Conservation (phyloP, 2,329 filamentous ascomycete species). For the Colletotrichum gigasporum region DNA sequence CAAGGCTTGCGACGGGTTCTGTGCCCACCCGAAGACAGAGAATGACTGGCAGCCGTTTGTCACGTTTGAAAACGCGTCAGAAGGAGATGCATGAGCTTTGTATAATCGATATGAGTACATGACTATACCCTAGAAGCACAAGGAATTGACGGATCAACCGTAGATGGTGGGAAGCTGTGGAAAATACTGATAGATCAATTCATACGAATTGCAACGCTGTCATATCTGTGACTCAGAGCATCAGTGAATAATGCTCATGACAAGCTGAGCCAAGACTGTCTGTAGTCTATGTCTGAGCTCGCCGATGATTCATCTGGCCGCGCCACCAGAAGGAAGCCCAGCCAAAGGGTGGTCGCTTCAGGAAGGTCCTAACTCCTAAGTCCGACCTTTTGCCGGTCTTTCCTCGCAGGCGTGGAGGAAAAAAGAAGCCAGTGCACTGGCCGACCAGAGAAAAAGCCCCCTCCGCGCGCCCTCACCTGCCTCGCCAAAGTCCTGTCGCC, state of each 20-base stretch:
- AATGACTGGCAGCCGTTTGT: slow-evolving; percentile 10
- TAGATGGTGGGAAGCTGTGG: no score
- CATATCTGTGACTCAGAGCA: no score
- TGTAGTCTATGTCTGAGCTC: neutral
- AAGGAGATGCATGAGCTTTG: neutral
- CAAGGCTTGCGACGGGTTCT: slow-evolving; percentile 27
- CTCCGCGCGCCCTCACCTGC: slow-evolving; percentile 20
- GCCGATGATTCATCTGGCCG: slow-evolving; percentile 22
- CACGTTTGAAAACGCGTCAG: neutral
- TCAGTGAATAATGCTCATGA: neutral
- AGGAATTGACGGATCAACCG: no score
- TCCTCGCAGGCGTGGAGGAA: slow-evolving; percentile 1
- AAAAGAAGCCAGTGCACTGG: neutral
- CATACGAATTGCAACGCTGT: no score
- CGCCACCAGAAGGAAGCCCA: neutral
- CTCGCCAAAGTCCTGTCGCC: slow-evolving; percentile 7
- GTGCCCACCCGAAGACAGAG: slow-evolving; percentile 19
- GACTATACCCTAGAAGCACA: slow-evolving; percentile 23
- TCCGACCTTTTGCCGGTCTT: slow-evolving; percentile 7
- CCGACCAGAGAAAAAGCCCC: neutral
- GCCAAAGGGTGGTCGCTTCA: neutral
- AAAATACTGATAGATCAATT: no score
- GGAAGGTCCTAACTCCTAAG: neutral
- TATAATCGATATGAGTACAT: slow-evolving; percentile 16
- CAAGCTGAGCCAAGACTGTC: no score